phyloP scores from a whole-genome alignment of 2,329 filamentous ascomycete genomes.

The Emergomyces pasteurianus region DNA sequence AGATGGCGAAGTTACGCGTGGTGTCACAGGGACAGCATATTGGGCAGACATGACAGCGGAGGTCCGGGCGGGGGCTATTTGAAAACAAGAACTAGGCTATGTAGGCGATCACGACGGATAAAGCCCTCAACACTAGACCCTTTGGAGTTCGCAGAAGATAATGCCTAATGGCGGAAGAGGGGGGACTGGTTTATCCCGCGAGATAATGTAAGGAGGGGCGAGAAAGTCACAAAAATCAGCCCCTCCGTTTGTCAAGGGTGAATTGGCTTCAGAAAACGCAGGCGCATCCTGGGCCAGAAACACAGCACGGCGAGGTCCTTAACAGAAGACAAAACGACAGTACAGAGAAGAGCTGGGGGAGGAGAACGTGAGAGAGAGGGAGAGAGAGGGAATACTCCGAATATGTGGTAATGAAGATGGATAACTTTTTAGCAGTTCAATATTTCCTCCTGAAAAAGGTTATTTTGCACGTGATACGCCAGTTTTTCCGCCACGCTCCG shows the following conservation, averaged over 20 bases:
- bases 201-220: neutral
- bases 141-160: neutral
- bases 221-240: neutral
- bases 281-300: neutral
- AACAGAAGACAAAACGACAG: neutral
- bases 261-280: neutral
- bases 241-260: neutral
- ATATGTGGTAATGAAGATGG: neutral
- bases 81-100: neutral
- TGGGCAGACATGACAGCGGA: constrained; percentile 34
- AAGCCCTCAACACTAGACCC: neutral
- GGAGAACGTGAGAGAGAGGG: neutral
- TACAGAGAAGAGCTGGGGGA: neutral
- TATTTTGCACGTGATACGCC: neutral
- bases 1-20: constrained; percentile 81
- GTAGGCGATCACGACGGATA: neutral
- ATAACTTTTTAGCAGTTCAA: neutral
- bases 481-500: constrained; percentile 3
- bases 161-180: neutral
- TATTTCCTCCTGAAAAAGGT: neutral
- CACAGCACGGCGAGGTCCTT: neutral
- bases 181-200: neutral
- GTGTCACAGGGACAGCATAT: constrained; percentile 59
- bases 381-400: too few relatives aligned
- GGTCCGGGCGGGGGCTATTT: constrained; percentile 13